Conservation (phyloP, 768 basidiomycete genomes). For the Panaeolus papilionaceus region DNA sequence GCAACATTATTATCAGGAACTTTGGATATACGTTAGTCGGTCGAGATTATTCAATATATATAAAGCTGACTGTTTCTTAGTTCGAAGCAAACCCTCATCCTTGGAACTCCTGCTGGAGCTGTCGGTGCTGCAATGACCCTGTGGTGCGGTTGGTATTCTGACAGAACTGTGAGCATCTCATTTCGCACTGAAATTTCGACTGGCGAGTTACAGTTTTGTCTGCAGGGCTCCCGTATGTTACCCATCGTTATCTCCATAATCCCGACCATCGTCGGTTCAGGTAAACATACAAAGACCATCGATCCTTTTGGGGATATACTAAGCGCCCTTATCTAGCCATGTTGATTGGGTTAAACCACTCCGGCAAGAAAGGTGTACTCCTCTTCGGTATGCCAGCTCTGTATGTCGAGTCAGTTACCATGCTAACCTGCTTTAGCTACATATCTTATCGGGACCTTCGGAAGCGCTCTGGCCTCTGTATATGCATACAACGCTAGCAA, state of each 20-base stretch:
- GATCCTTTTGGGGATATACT: not conserved
- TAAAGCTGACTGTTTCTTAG: constrained; percentile 30
- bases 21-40: constrained; percentile 65
- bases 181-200: not conserved
- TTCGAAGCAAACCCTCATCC: constrained; percentile 64
- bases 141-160: constrained; percentile 69
- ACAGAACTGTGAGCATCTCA: constrained; percentile 52
- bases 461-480: constrained; percentile 61
- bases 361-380: constrained; percentile 54
- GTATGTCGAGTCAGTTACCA: not conserved
- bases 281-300: constrained; percentile 32
- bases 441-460: constrained; percentile 61
- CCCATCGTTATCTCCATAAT: constrained; percentile 64
- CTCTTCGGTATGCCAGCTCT: constrained; percentile 52
- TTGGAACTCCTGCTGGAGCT: constrained; percentile 61
- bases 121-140: constrained; percentile 55
- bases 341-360: constrained; percentile 58
- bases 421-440: constrained; percentile 38
- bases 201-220: not conserved
- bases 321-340: constrained; percentile 39
- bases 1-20: constrained; percentile 65
- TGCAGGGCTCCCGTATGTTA: constrained; percentile 61
- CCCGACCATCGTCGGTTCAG: constrained; percentile 64
- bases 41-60: not conserved
- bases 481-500: constrained; percentile 73